Percentiles rank a stretch among this genome's conserved stretches.
These are phyloP conservation scores for Scytalidium lignicola DNA, from an alignment of 2,329 filamentous ascomycete species.

Conservation along the genomic window DNA sequence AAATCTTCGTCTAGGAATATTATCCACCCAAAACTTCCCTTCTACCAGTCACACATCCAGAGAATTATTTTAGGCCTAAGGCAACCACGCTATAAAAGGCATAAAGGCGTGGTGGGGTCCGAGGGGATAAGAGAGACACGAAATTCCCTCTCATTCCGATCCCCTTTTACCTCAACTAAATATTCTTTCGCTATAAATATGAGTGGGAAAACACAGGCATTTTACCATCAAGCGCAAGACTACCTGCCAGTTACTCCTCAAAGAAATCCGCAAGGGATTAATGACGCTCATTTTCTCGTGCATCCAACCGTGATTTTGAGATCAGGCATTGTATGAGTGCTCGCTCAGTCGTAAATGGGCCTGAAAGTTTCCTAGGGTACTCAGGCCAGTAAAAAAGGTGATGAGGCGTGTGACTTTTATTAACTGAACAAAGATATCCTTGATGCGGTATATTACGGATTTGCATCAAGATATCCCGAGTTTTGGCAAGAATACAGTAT, in stretches of 20 bases:
- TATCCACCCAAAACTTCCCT: too few relatives aligned
- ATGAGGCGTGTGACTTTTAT: slow-evolving; percentile 6
- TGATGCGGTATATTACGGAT: slow-evolving; percentile 4
- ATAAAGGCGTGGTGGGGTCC: too few relatives aligned
- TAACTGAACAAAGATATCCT: slow-evolving; percentile 9
- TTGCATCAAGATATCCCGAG: background rate
- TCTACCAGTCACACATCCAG: too few relatives aligned
- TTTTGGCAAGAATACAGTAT: slow-evolving; percentile 3
- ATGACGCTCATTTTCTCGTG: slow-evolving; percentile 6
- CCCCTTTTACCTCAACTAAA: slow-evolving; percentile 6
- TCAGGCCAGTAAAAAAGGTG: slow-evolving; percentile 12
- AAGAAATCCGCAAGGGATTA: slow-evolving; percentile 11
- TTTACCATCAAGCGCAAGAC: slow-evolving; percentile 4
- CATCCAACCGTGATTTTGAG: slow-evolving; percentile 6
- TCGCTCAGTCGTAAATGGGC: slow-evolving; percentile 5
- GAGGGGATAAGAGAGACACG: slow-evolving; percentile 7
- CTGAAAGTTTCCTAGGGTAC: slow-evolving; percentile 5
- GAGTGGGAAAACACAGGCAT: slow-evolving; percentile 12
- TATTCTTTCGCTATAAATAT: slow-evolving; percentile 15
- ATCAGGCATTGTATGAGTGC: slow-evolving; percentile 5
- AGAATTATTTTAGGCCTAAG: too few relatives aligned
- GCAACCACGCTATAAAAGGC: too few relatives aligned
- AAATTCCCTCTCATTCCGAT: slow-evolving; percentile 1
- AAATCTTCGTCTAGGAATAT: too few relatives aligned
- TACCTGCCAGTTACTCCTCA: slow-evolving; percentile 3